phyloP scores from a whole-genome alignment of 371 early-diverging fungal genomes.

The Lichtheimia corymbifera region DNA sequence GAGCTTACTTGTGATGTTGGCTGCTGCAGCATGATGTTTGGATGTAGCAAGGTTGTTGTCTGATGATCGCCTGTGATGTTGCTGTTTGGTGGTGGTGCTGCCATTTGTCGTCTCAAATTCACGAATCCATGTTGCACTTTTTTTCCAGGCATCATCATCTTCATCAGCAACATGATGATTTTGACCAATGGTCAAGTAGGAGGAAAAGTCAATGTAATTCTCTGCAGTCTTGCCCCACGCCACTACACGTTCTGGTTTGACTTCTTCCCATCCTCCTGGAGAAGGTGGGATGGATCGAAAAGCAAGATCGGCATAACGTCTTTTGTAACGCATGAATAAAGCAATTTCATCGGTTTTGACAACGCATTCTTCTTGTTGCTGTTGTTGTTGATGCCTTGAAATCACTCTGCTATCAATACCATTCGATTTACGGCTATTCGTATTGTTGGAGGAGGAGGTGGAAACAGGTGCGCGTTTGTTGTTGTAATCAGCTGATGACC shows the following conservation, averaged over 20 bases:
- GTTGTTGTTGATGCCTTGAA: conserved; percentile 7
- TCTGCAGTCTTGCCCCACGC: conserved; percentile 23
- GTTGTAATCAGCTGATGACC: conserved; percentile 10
- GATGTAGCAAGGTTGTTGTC: too few species aligned
- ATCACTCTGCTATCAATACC: neutral
- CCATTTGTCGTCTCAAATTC: conserved; percentile 5
- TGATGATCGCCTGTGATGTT: neutral
- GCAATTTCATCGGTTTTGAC: conserved; percentile 26
- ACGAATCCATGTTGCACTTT: conserved; percentile 10
- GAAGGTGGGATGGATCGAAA: conserved; percentile 25
- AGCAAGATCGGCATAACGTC: conserved; percentile 15
- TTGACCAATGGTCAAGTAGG: conserved; percentile 12
- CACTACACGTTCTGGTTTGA: conserved; percentile 25
- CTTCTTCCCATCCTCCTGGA: conserved; percentile 29
- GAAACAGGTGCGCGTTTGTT: conserved; percentile 17
- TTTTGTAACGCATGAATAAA: conserved; percentile 29
- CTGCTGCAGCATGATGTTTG: too few species aligned
- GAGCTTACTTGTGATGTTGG: too few species aligned
- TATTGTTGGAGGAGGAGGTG: conserved; percentile 1
- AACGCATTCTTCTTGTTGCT: conserved; percentile 7
- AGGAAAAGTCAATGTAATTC: conserved; percentile 15
- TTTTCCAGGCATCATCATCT: conserved; percentile 6
- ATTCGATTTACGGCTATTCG: neutral
- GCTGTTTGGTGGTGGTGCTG: neutral
- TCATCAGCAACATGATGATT: neutral